A percentile compares a stretch with the other conserved stretches of the same genome.
Conservation (phyloP, 495 filamentous ascomycete genomes). For the Trichoderma erinaceum region DNA sequence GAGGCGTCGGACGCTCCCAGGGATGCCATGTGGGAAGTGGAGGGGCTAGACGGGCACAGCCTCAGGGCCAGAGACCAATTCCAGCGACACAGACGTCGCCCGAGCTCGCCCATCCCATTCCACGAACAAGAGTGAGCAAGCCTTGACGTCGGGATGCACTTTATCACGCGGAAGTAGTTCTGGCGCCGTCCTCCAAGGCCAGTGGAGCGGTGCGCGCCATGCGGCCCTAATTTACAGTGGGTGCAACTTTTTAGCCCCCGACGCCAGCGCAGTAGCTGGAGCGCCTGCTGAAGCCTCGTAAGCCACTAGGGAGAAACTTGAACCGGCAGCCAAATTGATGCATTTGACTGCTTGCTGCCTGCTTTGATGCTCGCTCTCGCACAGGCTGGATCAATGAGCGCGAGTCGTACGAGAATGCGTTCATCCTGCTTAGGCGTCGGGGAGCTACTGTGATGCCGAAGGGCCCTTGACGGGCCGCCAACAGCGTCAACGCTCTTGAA, state of each 20-base stretch:
- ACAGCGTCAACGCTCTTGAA: too few species aligned
- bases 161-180: not conserved
- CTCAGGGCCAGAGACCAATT: not conserved
- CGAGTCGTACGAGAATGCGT: not conserved
- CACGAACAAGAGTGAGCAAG: not conserved
- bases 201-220: not conserved
- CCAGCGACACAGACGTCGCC: too few species aligned
- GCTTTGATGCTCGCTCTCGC: too few species aligned
- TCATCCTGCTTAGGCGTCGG: not conserved
- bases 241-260: not conserved
- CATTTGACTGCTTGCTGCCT: too few species aligned
- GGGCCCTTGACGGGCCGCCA: too few species aligned
- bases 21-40: slow-evolving; percentile 7
- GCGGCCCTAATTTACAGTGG: not conserved
- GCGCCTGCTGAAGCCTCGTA: not conserved
- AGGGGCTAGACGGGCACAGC: not conserved
- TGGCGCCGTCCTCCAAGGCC: not conserved
- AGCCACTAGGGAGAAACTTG: too few species aligned
- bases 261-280: not conserved
- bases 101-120: not conserved
- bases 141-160: not conserved
- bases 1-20: not conserved
- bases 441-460: not conserved
- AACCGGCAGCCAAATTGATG: too few species aligned
- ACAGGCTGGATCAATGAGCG: not conserved